A percentile compares a stretch with the other conserved stretches of the same genome.
Evolutionary conservation across 805 yeast species (phyloP).

Genomic region (Candida hispaniensis): DNA sequence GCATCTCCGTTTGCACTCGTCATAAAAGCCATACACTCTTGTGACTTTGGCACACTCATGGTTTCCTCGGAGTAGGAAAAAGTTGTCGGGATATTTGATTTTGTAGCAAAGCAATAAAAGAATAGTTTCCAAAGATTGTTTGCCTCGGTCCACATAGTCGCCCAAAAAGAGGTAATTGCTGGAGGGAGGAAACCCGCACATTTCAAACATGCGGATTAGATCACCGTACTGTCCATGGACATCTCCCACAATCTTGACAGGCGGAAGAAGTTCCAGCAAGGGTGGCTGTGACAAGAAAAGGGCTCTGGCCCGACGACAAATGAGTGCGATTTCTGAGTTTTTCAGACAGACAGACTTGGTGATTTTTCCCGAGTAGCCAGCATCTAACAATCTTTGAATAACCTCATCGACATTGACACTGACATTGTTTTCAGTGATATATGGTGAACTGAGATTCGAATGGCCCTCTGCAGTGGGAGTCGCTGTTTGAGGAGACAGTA

Average conservation of each 20-base stretch:
- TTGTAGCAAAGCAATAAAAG: conserved; percentile 80
- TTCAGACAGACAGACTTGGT: conserved; percentile 83
- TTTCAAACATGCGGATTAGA: conserved; percentile 77
- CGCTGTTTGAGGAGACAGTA: conserved; percentile 13
- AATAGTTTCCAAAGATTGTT: conserved; percentile 89
- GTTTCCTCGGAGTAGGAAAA: conserved; percentile 85
- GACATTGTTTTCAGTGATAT: conserved; percentile 17
- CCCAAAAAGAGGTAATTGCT: conserved; percentile 88
- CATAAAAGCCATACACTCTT: conserved; percentile 93
- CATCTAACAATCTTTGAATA: conserved; percentile 84
- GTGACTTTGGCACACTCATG: conserved; percentile 98
- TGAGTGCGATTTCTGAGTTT: conserved; percentile 74
- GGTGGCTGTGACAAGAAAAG: conserved; percentile 86
- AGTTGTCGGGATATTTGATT: conserved; percentile 93
- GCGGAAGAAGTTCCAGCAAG: conserved; percentile 72
- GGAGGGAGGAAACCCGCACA: conserved; percentile 95
- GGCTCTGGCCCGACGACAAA: conserved; percentile 82
- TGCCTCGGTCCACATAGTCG: conserved; percentile 96
- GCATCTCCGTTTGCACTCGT: conserved; percentile 92
- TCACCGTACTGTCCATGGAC: conserved; percentile 97
- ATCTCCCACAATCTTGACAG: conserved; percentile 83
- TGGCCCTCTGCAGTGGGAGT: conserved; percentile 9
- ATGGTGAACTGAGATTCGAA: conserved; percentile 3
- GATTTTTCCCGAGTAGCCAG: conserved; percentile 91
- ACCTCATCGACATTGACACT: conserved; percentile 64